Percentiles rank a stretch among this genome's conserved stretches.
phyloP scores from a whole-genome alignment of 2,329 filamentous ascomycete species.

The Bipolaris sorokiniana region DNA sequence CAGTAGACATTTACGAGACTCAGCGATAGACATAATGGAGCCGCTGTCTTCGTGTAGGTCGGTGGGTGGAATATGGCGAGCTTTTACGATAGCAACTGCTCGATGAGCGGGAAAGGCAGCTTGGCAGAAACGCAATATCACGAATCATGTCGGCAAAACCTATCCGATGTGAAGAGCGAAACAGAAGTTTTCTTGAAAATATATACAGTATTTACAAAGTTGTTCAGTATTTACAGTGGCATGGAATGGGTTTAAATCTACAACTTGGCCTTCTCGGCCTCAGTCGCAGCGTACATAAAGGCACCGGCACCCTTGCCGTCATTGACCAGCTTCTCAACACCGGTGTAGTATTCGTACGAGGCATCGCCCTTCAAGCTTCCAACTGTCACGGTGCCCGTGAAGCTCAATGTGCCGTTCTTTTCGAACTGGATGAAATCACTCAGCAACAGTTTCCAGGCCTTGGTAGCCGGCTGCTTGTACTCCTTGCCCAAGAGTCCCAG shows the following conservation, averaged over 20 bases:
- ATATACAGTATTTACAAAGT: not conserved
- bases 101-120: not conserved
- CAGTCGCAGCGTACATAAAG: constrained; percentile 49
- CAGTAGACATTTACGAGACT: not conserved
- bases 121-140: not conserved
- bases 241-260: not conserved
- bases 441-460: constrained; percentile 55
- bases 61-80: not conserved
- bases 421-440: constrained; percentile 55
- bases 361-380: constrained; percentile 59
- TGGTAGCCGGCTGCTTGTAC: constrained; percentile 50
- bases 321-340: constrained; percentile 43
- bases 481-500: constrained; percentile 40
- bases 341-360: constrained; percentile 56
- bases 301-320: constrained; percentile 52
- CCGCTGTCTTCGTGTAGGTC: not conserved
- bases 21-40: not conserved
- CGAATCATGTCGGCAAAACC: not conserved
- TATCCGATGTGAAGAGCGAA: not conserved
- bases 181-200: not conserved
- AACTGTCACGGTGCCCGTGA: constrained; percentile 60
- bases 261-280: constrained; percentile 35
- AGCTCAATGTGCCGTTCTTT: constrained; percentile 57
- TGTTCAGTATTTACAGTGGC: constrained; percentile 8
- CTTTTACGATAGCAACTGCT: not conserved